Conservation (phyloP, 176 grass and related monocot genomes). For the Ensete ventricosum region DNA sequence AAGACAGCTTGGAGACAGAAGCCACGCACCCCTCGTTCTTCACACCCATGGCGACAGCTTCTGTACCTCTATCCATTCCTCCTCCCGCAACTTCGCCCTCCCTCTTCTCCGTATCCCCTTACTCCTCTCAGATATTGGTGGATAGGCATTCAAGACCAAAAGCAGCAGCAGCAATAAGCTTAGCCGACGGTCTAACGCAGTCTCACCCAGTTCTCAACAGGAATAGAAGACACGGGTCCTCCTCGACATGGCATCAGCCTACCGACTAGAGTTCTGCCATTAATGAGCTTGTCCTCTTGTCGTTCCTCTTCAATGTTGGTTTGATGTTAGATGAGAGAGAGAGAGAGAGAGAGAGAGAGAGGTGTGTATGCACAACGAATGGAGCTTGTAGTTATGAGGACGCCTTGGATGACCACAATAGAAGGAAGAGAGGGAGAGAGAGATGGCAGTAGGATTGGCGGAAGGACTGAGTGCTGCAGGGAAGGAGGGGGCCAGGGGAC, state of each 20-base stretch:
- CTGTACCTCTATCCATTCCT: neutral
- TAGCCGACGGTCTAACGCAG: neutral
- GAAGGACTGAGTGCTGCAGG: neutral
- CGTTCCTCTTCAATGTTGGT: neutral
- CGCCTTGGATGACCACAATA: no score
- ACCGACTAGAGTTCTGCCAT: neutral
- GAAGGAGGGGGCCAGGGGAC: neutral
- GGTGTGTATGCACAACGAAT: no score
- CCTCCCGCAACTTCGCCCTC: neutral
- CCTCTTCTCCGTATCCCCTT: neutral
- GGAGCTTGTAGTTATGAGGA: no score
- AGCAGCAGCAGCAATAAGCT: neutral
- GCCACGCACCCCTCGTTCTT: neutral
- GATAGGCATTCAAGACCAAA: neutral
- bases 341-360: neutral
- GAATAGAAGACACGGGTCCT: neutral
- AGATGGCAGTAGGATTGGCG: neutral
- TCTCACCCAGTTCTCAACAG: neutral
- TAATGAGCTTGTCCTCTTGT: neutral
- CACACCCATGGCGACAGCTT: neutral
- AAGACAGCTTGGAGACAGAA: constrained; percentile 4
- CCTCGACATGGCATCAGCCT: neutral
- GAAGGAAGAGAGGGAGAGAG: neutral
- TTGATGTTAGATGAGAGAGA: neutral
- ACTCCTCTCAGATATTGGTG: no score